Evolutionary conservation across 192 early-diverging fungal genomes (phyloP).

Genomic region (Mortierella antarctica): DNA sequence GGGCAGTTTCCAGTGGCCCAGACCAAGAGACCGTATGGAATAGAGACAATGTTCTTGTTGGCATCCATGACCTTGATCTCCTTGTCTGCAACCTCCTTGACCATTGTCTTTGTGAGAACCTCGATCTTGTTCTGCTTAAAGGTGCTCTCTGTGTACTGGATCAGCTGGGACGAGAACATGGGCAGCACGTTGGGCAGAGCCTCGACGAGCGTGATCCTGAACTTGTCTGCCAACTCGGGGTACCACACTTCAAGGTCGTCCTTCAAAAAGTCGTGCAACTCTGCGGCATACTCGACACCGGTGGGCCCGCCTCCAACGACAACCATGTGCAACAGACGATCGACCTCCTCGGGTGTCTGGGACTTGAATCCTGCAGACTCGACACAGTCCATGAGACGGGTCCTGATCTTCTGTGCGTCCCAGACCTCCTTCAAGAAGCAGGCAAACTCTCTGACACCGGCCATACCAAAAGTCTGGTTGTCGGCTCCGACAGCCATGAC

Average conservation of each 20-base stretch:
- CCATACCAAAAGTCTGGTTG: conserved; percentile 85
- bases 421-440: conserved; percentile 83
- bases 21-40: conserved; percentile 83
- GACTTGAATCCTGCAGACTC: conserved; percentile 77
- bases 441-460: conserved; percentile 77
- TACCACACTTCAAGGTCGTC: conserved; percentile 81
- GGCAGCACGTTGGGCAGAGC: conserved; percentile 82
- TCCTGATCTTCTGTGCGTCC: conserved; percentile 86
- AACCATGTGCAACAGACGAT: conserved; percentile 82
- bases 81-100: conserved; percentile 81
- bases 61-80: conserved; percentile 74
- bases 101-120: conserved; percentile 80
- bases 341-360: conserved; percentile 76
- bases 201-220: conserved; percentile 85
- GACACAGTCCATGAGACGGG: conserved; percentile 80
- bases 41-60: conserved; percentile 67
- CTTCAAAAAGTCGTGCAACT: conserved; percentile 84
- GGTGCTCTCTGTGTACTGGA: conserved; percentile 83
- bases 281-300: conserved; percentile 81
- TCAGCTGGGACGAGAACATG: conserved; percentile 81
- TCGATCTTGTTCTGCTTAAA: conserved; percentile 82
- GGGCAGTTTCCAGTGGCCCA: conserved; percentile 91
- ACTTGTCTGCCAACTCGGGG: conserved; percentile 79
- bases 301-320: conserved; percentile 80
- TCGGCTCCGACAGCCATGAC: conserved; percentile 82